Evolutionary conservation across 2,329 filamentous ascomycete species (phyloP), one percentile per base, ranked within the genome.

Genomic region (Penicillium sp.): DNA sequence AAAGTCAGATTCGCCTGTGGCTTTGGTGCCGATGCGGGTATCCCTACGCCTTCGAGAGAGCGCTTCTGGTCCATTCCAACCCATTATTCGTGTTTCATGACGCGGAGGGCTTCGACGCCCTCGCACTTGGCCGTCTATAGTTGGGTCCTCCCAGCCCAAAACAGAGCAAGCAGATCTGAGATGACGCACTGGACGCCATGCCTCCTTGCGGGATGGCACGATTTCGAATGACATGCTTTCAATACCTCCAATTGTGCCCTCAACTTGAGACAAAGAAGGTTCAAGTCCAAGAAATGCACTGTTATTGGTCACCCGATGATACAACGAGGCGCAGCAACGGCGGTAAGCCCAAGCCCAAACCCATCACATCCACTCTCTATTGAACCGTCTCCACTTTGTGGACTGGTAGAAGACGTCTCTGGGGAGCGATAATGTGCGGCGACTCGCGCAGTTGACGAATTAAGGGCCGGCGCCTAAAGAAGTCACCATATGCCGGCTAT

Each of bases 261-360:
- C 24, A 33, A 52, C 28, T n/a, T 54, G 45, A 48, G 9, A 51
- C 47, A 55, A 19, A 54, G 29, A 43, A 28, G 23, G 28, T 48
- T 51, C 8, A 13, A 28, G 56, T 18, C 10, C 9, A 10, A n/a
- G 26, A 13, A 23, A 34, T 46, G 48, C 8, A 44, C 13, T 21
- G n/a, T 55, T 21, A 61, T 61, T 59, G 56, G 7, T 14, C 3
- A 9, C 16, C 8, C 5, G 23, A 56, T 42, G 34, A 21, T 43
- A 28, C 39, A 28, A 28, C 18, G 58, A 52, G 56, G 56, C 59
- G 56, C 56, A 59, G 59, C 24, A 28, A 14, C 46, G 49, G 56
- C 56, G 56, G 53, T 43, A 61, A 54, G 36, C 29, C 45, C 23
- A 48, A 54, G 36, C 29, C 45, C 23, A 48, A 45, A 16, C 31